Conservation (phyloP, 345 rosid species). For the Geranium rotundifolium region DNA sequence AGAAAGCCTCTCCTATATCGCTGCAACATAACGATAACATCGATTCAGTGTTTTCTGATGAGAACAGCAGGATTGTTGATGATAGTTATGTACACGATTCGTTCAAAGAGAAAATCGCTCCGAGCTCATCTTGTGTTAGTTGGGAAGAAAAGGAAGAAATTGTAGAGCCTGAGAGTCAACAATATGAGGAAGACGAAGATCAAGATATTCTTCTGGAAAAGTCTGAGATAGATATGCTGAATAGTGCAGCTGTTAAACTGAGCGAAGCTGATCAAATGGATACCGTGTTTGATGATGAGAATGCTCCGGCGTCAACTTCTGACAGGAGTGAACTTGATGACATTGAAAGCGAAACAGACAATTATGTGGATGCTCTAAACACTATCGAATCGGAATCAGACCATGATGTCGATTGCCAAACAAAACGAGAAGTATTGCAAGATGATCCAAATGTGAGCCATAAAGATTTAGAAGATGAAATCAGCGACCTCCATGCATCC, state of each 20-base stretch:
- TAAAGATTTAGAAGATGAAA: constrained; percentile 18
- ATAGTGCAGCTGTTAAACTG: constrained; percentile 11
- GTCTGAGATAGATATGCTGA: constrained; percentile 20
- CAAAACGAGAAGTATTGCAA: constrained; percentile 33
- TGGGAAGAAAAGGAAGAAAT: constrained; percentile 73
- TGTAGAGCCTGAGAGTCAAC: constrained; percentile 28
- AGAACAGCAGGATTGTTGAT: constrained; percentile 20
- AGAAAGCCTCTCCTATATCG: constrained; percentile 18
- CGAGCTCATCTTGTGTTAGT: constrained; percentile 34
- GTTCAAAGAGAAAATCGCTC: constrained; percentile 23
- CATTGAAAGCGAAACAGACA: constrained; percentile 69
- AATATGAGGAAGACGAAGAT: constrained; percentile 21
- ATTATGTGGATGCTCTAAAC: constrained; percentile 74
- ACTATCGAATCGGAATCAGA: constrained; percentile 75
- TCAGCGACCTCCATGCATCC: constrained; percentile 11
- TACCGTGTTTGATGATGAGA: constrained; percentile 17
- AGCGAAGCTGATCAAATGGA: constrained; percentile 20
- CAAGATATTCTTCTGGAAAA: constrained; percentile 19
- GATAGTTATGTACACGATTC: constrained; percentile 24
- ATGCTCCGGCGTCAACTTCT: constrained; percentile 20
- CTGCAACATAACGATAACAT: constrained; percentile 23
- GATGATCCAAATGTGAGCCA: constrained; percentile 8
- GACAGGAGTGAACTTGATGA: constrained; percentile 27
- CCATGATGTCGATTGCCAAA: constrained; percentile 35
- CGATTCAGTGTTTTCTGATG: constrained; percentile 30